Base-by-base conservation (phyloP, 352 stramenopile species). In the Hyphochytrium catenoides region DNA sequence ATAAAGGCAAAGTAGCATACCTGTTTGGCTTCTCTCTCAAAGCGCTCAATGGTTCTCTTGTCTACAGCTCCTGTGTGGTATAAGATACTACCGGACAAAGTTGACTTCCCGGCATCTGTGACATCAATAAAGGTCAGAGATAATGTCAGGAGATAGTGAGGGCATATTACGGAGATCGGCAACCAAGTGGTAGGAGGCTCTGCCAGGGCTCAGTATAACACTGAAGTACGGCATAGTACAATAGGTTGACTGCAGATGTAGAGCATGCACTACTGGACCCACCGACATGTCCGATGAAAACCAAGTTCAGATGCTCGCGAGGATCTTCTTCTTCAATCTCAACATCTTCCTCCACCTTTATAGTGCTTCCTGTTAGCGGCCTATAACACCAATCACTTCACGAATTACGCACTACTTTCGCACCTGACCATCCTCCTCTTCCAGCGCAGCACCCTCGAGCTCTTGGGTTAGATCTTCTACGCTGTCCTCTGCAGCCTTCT, bases 231-330 rank as follows among this genome's bases (percentile, higher is more conserved):
- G n/a, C n/a, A n/a, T n/a, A n/a, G n/a, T n/a, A n/a, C n/a, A n/a
- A n/a, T n/a, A n/a, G n/a, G n/a, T n/a, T n/a, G n/a, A n/a, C n/a
- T n/a, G n/a, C n/a, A n/a, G n/a, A n/a, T n/a, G n/a, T n/a, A n/a
- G n/a, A n/a, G n/a, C n/a, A n/a, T n/a, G n/a, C n/a, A n/a, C n/a
- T n/a, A n/a, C n/a, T n/a, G n/a, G n/a, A n/a, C n/a, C n/a, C n/a
- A n/a, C n/a, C 90, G 33, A 98, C 85, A 59, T 98, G 90, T 16
- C 91, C 91, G 48, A 99, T 97, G 43, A 98, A 93, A 30, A 98
- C 90, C 8, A 99, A 57, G 59, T 98, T 99, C 45, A 99, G 58
- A 52, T 99, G 89, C 46, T 97, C 85, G 28, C 88, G 70, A 18
- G 84, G 81, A 59, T 96, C 84, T 42, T 90, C 78, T 44, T 95